Evolutionary conservation across 352 stramenopile species (phyloP).

Genomic region (Globisporangium echinulatum): DNA sequence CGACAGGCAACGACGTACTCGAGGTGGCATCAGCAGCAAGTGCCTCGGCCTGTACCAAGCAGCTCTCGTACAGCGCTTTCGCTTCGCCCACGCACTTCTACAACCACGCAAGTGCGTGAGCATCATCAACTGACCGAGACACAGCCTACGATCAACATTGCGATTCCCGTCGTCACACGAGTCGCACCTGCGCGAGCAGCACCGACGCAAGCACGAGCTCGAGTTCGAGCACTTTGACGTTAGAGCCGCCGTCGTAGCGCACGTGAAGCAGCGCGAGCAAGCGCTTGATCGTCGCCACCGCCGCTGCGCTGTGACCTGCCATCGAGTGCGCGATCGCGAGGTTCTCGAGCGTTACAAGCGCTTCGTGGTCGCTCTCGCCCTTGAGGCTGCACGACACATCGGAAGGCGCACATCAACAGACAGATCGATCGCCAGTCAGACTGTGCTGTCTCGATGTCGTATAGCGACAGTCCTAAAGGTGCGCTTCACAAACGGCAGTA

Average conservation of each 20-base stretch:
- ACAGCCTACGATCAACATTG: background rate
- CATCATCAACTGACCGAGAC: no score
- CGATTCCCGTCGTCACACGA: no score
- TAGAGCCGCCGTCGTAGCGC: conserved; percentile 42
- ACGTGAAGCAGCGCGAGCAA: conserved; percentile 21
- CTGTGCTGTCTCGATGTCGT: no score
- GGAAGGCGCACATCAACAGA: background rate
- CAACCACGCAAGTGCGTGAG: background rate
- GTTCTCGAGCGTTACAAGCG: conserved; percentile 38
- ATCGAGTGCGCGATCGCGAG: conserved; percentile 27
- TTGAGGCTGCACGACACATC: conserved; percentile 17
- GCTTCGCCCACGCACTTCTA: conserved; percentile 41
- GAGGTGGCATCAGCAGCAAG: background rate
- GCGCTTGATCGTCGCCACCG: conserved; percentile 25
- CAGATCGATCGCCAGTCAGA: no score
- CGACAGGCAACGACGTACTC: background rate
- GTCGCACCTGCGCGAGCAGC: conserved; percentile 36
- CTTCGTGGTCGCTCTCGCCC: conserved; percentile 26
- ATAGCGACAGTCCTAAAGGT: no score
- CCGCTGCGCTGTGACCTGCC: conserved; percentile 3
- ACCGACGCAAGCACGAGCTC: conserved; percentile 24
- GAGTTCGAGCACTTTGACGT: conserved; percentile 39
- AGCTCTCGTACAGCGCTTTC: conserved; percentile 26
- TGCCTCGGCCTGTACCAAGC: conserved; percentile 20
- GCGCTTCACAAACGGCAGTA: background rate